Base-by-base conservation (phyloP, 352 stramenopile species). In the Phytophthora macrochlamydospora region DNA sequence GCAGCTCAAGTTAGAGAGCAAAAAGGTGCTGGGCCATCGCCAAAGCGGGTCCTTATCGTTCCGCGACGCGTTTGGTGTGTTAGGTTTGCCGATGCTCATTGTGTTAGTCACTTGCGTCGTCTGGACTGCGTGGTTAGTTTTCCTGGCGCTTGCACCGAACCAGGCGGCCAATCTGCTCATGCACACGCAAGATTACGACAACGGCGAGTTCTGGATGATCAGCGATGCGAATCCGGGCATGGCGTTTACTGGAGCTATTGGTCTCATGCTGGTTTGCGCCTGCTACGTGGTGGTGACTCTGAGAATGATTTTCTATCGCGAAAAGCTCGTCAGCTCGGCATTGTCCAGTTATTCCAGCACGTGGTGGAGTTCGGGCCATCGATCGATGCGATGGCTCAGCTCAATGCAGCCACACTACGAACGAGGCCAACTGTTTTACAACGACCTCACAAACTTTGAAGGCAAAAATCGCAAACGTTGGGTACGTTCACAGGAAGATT, bases 181-280 rank as follows among this genome's bases (percentile, higher is more conserved):
- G 79, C 51, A 81, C 57, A 85, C 75, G 0, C 51, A 54, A 3
- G 61, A 69, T 12, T 78, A 85, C 32, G 75, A 89, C 40, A 63
- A 77, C 32, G 79, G 75, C 1, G 55, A 69, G 4, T 89, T 87
- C 55, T 89, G 77, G 77, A 59, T 74, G 37, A 61, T 81, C 46
- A 62, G 58, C 32, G 66, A 66, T 37, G 18, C 49, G 14, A 49
- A 60, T 3, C 11, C 50, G 24, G 18, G 30, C 8, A 51, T 67
- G 7, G 50, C 63, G 7, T 4, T 51, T 3, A 31, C 55, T n/a
- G 58, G 73, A 14, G 63, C 61, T 3, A 18, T 71, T 2, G 71
- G 75, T 0, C 57, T 87, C 1, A 49, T 58, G 0, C 24, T 74
- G 24, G 67, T 87, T 8, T 51, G 73, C 3, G 14, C 56, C 38